A percentile compares a stretch with the other conserved stretches of the same genome.
Conservation (phyloP, 2,329 filamentous ascomycete species). For the Venturia effusa region DNA sequence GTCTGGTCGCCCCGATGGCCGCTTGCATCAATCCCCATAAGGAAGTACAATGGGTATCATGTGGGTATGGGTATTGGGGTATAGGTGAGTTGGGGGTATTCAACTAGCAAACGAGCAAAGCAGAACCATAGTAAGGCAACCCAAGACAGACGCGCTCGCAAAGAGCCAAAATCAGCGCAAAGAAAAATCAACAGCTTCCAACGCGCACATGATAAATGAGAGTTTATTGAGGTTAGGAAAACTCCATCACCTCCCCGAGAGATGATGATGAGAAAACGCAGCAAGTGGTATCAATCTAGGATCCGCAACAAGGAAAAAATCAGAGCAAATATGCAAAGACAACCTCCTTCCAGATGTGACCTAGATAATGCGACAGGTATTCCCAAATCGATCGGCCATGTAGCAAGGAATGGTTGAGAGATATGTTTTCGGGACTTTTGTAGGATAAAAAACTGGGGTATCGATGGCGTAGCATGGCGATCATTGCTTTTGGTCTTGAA, state of each 20-base stretch:
- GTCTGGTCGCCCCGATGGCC: constrained; percentile 28
- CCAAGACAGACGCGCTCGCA: neutral
- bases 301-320: constrained; percentile 1
- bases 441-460: constrained; percentile 4
- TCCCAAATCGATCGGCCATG: constrained; percentile 1
- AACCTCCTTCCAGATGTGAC: constrained; percentile 1
- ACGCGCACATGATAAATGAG: neutral
- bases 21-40: constrained; percentile 23
- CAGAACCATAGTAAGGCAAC: neutral
- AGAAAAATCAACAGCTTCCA: neutral
- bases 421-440: neutral
- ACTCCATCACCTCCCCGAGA: neutral
- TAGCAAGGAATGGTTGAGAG: neutral
- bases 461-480: constrained; percentile 10
- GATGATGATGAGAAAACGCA: constrained; percentile 5
- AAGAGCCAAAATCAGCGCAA: neutral
- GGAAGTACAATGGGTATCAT: constrained; percentile 5
- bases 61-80: constrained; percentile 8
- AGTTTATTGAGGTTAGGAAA: neutral
- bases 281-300: constrained; percentile 34
- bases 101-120: neutral
- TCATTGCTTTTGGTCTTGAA: constrained; percentile 8
- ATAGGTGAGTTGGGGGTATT: constrained; percentile 4
- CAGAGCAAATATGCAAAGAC: constrained; percentile 2
- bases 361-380: constrained; percentile 6